Evolutionary conservation across 208 protist species (phyloP), one percentile per base, ranked within the genome.

Genomic region (Endotrypanum monterogeii): DNA sequence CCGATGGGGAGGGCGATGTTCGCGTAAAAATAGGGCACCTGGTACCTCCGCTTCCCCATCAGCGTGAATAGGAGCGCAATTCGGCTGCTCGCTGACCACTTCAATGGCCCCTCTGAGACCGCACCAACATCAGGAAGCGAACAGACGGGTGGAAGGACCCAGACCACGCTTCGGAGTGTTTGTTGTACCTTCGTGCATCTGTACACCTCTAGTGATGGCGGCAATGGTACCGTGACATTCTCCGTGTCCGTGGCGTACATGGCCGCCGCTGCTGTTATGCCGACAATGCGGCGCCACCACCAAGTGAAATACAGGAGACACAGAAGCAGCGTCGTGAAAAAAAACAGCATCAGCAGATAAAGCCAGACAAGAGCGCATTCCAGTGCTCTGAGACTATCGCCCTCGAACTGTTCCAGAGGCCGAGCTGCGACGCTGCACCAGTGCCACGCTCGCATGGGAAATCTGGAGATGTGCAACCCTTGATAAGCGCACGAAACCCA

Each of bases 21-120:
- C 9, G 56, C 66, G 78, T 83, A 83, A 23, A 76, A 11, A 62
- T 74, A 83, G 46, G 78, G 73, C 58, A 78, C 44, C 28, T 63
- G 20, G 35, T 73, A 75, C 25, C 32, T 20, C 2, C 62, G 51
- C 61, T 58, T 28, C n/a, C 61, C 69, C 18, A 83, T 60, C 61
- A 74, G 44, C 9, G 78, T 69, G 50, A 83, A 69, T 48, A 83
- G 63, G 30, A 83, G 44, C 8, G 61, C 72, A 28, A 74, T 67
- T 44, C 68, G 74, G 14, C 60, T 78, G 48, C 56, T 8, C 57
- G n/a, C 41, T 4, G 55, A 58, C 74, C 74, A 78, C 35, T 6
- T 60, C n/a, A 37, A 63, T 32, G 35, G 41, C 32, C n/a, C 23
- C 25, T 30, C 30, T 30, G 55, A 18, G 28, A 8, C 12, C 46